Percentiles rank a stretch among this genome's conserved stretches.
phyloP scores from a whole-genome alignment of 768 basidiomycete genomes.

The Termitomyces sp. region DNA sequence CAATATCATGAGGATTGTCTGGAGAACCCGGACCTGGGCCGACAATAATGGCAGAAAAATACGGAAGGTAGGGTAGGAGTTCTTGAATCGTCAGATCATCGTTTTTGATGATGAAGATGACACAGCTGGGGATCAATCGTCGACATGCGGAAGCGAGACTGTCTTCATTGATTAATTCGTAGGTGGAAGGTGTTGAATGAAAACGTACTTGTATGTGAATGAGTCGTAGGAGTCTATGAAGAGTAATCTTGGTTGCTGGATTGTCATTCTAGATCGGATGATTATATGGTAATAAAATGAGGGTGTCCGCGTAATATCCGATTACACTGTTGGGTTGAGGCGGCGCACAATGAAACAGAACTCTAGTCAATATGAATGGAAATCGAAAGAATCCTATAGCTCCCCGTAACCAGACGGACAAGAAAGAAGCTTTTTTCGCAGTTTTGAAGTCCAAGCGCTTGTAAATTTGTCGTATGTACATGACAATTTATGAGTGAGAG shows the following conservation, averaged over 20 bases:
- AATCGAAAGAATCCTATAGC: background rate
- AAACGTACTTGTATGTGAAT: conserved; percentile 79
- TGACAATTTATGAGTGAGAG: no score
- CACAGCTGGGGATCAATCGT: conserved; percentile 55
- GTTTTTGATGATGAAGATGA: conserved; percentile 72
- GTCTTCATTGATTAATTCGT: background rate
- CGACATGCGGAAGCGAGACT: conserved; percentile 76
- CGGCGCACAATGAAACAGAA: background rate
- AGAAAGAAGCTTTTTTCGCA: background rate
- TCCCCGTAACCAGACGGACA: background rate
- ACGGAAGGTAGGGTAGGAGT: conserved; percentile 49
- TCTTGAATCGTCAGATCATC: conserved; percentile 50
- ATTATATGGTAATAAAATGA: background rate
- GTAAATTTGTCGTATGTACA: background rate
- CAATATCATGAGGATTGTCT: conserved; percentile 55
- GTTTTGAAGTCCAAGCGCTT: background rate
- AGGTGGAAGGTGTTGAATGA: background rate
- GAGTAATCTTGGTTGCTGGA: conserved; percentile 50
- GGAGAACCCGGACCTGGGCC: conserved; percentile 86
- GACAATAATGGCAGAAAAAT: conserved; percentile 68
- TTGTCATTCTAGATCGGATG: conserved; percentile 25
- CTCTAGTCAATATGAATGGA: background rate
- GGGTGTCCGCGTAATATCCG: background rate
- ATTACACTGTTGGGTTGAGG: background rate
- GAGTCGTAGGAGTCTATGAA: conserved; percentile 86